Percentiles rank a stretch among this genome's conserved stretches.
Evolutionary conservation across 352 stramenopile genomes (phyloP).

Genomic region (Phytopythium boreale): DNA sequence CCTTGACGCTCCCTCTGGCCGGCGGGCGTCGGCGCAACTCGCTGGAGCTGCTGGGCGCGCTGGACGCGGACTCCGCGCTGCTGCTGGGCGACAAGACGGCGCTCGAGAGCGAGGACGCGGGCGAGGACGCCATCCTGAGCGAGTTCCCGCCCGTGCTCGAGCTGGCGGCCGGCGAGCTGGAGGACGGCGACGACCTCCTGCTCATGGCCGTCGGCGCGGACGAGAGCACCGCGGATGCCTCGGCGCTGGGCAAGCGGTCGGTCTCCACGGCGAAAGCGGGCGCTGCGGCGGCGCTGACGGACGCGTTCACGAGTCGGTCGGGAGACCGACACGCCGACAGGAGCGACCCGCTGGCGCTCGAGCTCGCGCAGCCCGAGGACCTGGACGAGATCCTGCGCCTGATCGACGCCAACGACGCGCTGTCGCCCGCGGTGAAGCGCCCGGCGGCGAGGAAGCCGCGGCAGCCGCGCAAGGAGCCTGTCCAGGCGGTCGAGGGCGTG

Average conservation of each 20-base stretch:
- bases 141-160: constrained; percentile 11
- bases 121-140: neutral
- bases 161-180: constrained; percentile 8
- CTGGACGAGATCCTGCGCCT: constrained; percentile 21
- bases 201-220: neutral
- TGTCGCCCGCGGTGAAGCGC: neutral
- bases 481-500: neutral
- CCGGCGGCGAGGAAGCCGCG: neutral
- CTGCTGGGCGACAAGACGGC: constrained; percentile 3
- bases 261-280: neutral
- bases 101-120: constrained; percentile 1
- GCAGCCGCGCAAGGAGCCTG: neutral
- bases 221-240: neutral
- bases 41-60: neutral
- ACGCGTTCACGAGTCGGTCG: neutral
- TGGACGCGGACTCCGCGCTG: neutral
- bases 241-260: neutral
- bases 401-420: constrained; percentile 7
- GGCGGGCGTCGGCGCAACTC: constrained; percentile 2
- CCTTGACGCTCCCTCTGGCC: neutral
- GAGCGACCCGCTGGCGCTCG: constrained; percentile 4
- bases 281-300: neutral
- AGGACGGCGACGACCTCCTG: constrained; percentile 11
- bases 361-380: constrained; percentile 13
- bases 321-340: neutral